phyloP scores from a whole-genome alignment of 768 basidiomycete genomes.

The Nevesoporus exiguus region DNA sequence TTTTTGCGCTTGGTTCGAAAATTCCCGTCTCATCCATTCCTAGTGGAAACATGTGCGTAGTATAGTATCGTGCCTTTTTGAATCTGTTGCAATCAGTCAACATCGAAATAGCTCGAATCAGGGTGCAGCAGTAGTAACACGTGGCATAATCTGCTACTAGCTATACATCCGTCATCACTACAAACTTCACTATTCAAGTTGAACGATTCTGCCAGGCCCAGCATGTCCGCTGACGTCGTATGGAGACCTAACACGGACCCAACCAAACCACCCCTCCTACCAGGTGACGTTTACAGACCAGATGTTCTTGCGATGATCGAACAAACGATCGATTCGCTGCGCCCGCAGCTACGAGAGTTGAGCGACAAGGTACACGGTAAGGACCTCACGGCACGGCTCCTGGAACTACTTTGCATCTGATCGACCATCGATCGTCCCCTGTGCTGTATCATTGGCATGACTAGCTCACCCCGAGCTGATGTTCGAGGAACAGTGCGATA shows the following conservation, averaged over 20 bases:
- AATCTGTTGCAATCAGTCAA: too few species aligned
- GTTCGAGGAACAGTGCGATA: slow-evolving; percentile 60
- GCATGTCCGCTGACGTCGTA: slow-evolving; percentile 23
- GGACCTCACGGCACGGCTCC: neutral
- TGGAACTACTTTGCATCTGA: neutral
- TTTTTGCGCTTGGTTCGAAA: neutral
- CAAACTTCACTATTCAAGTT: neutral
- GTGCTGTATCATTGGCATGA: neutral
- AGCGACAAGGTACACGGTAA: slow-evolving; percentile 75
- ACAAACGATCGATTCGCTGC: slow-evolving; percentile 47
- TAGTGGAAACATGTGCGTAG: neutral
- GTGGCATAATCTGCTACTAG: too few species aligned
- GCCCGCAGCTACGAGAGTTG: slow-evolving; percentile 53
- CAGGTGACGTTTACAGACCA: slow-evolving; percentile 45
- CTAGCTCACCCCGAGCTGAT: slow-evolving; percentile 70
- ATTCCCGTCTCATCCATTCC: neutral
- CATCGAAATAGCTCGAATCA: too few species aligned
- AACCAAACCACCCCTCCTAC: slow-evolving; percentile 22
- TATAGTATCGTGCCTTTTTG: too few species aligned
- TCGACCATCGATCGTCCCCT: neutral
- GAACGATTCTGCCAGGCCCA: neutral
- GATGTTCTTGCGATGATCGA: slow-evolving; percentile 63
- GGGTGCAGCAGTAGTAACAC: too few species aligned
- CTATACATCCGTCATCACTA: neutral
- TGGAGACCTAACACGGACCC: slow-evolving; percentile 41